phyloP scores from a whole-genome alignment of 805 yeast species.

The Lipomyces orientalis region DNA sequence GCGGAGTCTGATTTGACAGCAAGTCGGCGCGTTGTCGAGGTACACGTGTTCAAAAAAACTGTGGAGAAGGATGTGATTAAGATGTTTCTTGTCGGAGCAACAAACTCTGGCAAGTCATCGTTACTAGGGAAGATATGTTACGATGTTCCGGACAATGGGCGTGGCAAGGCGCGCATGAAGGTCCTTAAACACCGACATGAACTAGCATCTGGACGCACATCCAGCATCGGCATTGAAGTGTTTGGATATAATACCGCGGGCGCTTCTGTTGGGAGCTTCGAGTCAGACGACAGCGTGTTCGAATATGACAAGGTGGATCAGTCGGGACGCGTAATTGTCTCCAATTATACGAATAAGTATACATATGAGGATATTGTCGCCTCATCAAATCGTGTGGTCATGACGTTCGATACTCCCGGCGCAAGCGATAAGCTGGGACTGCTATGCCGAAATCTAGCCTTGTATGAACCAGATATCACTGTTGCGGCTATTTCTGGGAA shows the following conservation, averaged over 20 bases:
- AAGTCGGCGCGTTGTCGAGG: conserved; percentile 29
- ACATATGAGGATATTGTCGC: conserved; percentile 33
- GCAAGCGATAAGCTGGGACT: conserved; percentile 22
- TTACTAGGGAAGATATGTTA: conserved; percentile 30
- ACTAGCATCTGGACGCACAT: conserved; percentile 30
- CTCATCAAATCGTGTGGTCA: conserved; percentile 28
- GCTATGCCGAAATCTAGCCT: conserved; percentile 26
- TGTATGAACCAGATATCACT: conserved; percentile 31
- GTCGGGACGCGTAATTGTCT: conserved; percentile 8
- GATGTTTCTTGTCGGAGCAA: conserved; percentile 29
- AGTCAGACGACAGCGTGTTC: conserved; percentile 5
- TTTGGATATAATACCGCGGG: conserved; percentile 29
- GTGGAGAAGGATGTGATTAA: conserved; percentile 25
- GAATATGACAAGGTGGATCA: conserved; percentile 10
- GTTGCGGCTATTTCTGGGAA: conserved; percentile 21
- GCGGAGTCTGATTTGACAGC: not conserved
- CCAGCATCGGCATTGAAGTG: conserved; percentile 31
- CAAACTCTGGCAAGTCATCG: conserved; percentile 34
- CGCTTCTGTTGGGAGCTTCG: conserved; percentile 12
- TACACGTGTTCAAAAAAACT: conserved; percentile 26
- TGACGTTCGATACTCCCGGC: conserved; percentile 37
- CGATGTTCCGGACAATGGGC: conserved; percentile 31
- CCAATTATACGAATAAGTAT: conserved; percentile 30
- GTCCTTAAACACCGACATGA: conserved; percentile 36
- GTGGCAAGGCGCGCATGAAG: conserved; percentile 32